Base-by-base conservation (phyloP, 495 filamentous ascomycete genomes). In the Aspergillus cristatus region DNA sequence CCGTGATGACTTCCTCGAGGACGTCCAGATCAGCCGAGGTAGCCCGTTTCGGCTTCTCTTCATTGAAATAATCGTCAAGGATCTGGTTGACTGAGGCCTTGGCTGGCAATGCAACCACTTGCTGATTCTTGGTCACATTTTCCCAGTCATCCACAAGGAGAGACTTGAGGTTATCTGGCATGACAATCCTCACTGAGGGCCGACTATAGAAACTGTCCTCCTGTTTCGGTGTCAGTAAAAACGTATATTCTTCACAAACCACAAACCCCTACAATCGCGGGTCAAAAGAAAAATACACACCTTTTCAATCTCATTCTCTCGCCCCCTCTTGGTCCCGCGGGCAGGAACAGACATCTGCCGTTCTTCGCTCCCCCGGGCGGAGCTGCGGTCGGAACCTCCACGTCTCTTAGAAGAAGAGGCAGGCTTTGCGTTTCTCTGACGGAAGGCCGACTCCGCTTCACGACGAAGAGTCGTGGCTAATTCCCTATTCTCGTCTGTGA, bases 61-160 rank as follows among this genome's bases (percentile, higher is more conserved):
- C 71, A 2, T 71, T 70, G 22, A 78, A 63, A 54, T 93, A 98
- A 41, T 84, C 81, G 24, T 84, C 70, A 5, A 98, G 62, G 42
- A 98, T 89, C 39, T 78, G 58, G 40, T 75, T 74, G 37, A 89
- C 84, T 1, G 86, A 79, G 34, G 78, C 70, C 15, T 71, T 64
- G n/a, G 82, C 75, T 0, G 91, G 91, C 7, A 98, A 70, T 0
- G 79, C 76, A 12, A 95, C 85, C 2, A 96, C 78, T 48, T 85
- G 81, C 43, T 82, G 75, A 51, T 89, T 86, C 69, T 97, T 97
- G 34, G 91, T 98, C 34, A 96, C 77, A 48, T 94, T 93, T 61
- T 98, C 91, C 91, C 91, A 98, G 63, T 98, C 91, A 50, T 98
- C 91, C 28, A 98, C 91, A 3, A 98, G 78, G 31, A 91, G 65